These are phyloP conservation scores for Backusella parvicylindrica DNA, from an alignment of 192 early-diverging fungal genomes.

Conservation along the genomic window DNA sequence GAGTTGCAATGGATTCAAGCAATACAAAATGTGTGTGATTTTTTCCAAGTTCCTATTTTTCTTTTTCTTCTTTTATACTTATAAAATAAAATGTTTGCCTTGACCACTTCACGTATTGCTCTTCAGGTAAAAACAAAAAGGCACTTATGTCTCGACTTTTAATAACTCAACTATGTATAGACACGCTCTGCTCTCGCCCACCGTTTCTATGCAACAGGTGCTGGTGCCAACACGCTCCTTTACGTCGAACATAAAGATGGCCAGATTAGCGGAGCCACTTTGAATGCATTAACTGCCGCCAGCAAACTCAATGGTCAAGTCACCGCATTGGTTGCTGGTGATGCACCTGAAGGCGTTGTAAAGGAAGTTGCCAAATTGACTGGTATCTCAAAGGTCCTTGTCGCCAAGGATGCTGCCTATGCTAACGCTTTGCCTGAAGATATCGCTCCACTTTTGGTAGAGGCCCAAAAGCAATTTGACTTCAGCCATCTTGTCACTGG, in stretches of 20 bases:
- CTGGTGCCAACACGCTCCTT: constrained; percentile 73
- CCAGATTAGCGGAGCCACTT: constrained; percentile 63
- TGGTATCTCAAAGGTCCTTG: constrained; percentile 80
- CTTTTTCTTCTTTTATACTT: neutral
- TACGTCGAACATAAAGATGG: constrained; percentile 87
- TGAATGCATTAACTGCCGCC: constrained; percentile 89
- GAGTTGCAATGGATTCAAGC: neutral
- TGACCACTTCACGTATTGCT: constrained; percentile 15
- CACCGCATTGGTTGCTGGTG: constrained; percentile 86
- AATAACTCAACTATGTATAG: neutral
- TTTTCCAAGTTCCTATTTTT: neutral
- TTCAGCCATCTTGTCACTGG: constrained; percentile 87
- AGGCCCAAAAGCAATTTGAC: constrained; percentile 60
- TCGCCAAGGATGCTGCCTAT: constrained; percentile 77
- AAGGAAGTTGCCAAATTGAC: constrained; percentile 57
- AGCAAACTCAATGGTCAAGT: constrained; percentile 73
- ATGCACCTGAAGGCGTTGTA: constrained; percentile 62
- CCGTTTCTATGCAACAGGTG: constrained; percentile 44
- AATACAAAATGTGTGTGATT: neutral
- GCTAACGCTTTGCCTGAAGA: constrained; percentile 81
- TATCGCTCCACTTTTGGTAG: constrained; percentile 71
- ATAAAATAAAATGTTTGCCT: constrained; percentile 6
- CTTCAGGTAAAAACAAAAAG: constrained; percentile 1
- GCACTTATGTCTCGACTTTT: neutral
- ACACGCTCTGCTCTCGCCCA: constrained; percentile 9